Evolutionary conservation across 2,329 filamentous ascomycete genomes (phyloP), one percentile per base, ranked within the genome.

Genomic region (Didymella keratinophila): DNA sequence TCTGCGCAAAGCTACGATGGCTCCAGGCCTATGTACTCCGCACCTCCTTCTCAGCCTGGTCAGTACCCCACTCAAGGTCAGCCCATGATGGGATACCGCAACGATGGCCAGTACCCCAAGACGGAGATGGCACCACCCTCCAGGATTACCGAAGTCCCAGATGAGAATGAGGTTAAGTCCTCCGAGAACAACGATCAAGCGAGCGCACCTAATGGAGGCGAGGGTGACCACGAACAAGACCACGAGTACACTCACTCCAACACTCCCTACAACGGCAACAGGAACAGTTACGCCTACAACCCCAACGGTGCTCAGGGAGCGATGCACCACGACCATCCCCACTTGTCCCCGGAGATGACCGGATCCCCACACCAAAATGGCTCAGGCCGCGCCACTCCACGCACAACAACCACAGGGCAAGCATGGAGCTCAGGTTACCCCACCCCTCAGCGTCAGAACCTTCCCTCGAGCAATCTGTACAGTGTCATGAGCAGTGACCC

Each of bases 401-500:
- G 93, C 67, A 96, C 91, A 0, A 86, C 92, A 4, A 84, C 87
- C 10, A 84, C 89, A 0, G 83, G 87, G 36, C 89, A 91, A 66
- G 82, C 87, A 2, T 97, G 96, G 74, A 76, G 84, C 49, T 78
- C 79, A 44, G 89, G 88, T 25, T 96, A 96, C 79, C 89, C 83
- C 74, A 93, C 92, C 0, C 90, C 93, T 47, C 92, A 93, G 21
- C 88, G 92, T 41, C 81, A 83, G 56, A 80, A 81, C 42, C 83
- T 87, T 59, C 84, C 89, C 3, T 88, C 91, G 0, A 93, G 91
- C 81, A 96, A 88, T 73, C 81, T 97, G 49, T 96, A 96, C 83
- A 96, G 88, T 76, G 89, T 96, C 62, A 93, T 96, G 80, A 93
- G 89, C 75, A 93, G 89, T 41, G 92, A 91, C 73, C 90, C 92